Evolutionary conservation across 2,329 filamentous ascomycete species (phyloP).

Genomic region (Fusarium nurragi): DNA sequence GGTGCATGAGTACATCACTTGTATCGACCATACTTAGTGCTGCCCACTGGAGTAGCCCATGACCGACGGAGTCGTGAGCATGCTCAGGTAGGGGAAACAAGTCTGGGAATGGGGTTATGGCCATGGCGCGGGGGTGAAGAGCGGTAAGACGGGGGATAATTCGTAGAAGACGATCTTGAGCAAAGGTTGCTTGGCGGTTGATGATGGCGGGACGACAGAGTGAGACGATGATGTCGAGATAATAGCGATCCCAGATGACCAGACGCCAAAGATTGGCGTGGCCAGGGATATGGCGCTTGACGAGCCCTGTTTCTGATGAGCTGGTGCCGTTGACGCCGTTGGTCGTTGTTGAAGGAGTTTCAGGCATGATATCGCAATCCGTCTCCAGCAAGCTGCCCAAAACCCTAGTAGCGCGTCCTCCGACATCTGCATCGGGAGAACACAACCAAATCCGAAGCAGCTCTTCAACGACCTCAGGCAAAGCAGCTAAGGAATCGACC

Average conservation of each 20-base stretch:
- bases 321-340: slow-evolving; percentile 33
- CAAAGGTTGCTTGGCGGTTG: slow-evolving; percentile 57
- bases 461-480: slow-evolving; percentile 59
- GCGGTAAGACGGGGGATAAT: slow-evolving; percentile 61
- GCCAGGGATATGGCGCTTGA: slow-evolving; percentile 55
- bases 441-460: slow-evolving; percentile 64
- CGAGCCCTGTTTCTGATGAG: slow-evolving; percentile 50
- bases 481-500: slow-evolving; percentile 59
- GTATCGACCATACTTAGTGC: slow-evolving; percentile 62
- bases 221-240: slow-evolving; percentile 57
- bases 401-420: slow-evolving; percentile 61
- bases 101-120: slow-evolving; percentile 48
- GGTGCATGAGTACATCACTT: slow-evolving; percentile 60
- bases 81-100: slow-evolving; percentile 12
- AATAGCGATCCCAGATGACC: slow-evolving; percentile 57
- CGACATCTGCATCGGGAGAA: slow-evolving; percentile 63
- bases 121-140: slow-evolving; percentile 56
- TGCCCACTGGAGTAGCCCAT: slow-evolving; percentile 61
- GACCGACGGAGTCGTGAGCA: slow-evolving; percentile 39
- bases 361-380: slow-evolving; percentile 57
- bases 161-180: slow-evolving; percentile 63
- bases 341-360: slow-evolving; percentile 33
- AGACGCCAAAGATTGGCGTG: slow-evolving; percentile 64
- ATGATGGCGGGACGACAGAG: slow-evolving; percentile 47
- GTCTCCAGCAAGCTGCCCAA: slow-evolving; percentile 64